phyloP scores from a whole-genome alignment of 352 stramenopile species.

The Globisporangium okanoganense region DNA sequence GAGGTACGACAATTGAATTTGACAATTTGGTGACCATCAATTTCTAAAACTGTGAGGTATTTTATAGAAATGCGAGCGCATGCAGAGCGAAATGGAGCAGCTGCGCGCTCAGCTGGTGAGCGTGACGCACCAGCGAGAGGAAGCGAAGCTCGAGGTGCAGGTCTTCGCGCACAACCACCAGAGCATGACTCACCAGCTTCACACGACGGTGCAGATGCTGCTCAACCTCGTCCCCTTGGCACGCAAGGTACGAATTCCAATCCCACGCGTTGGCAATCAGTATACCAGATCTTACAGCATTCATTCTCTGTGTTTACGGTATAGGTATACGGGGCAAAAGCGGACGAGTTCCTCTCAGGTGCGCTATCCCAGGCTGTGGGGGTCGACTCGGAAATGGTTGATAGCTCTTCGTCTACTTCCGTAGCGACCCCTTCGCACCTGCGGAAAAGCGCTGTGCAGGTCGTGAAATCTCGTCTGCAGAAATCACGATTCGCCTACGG shows the following conservation, averaged over 20 bases:
- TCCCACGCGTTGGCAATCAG: neutral
- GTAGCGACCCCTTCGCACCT: neutral
- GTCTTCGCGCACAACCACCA: constrained; percentile 63
- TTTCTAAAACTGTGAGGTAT: neutral
- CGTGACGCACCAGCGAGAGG: constrained; percentile 43
- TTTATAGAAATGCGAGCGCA: constrained; percentile 17
- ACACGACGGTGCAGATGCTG: constrained; percentile 72
- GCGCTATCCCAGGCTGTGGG: constrained; percentile 47
- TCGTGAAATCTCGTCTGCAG: constrained; percentile 49
- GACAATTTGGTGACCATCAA: neutral
- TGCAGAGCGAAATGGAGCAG: constrained; percentile 26
- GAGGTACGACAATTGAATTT: too few species aligned
- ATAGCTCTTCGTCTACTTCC: neutral
- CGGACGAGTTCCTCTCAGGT: constrained; percentile 59
- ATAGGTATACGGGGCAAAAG: constrained; percentile 53
- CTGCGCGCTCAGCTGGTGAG: constrained; percentile 31
- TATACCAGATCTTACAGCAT: neutral
- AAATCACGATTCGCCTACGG: constrained; percentile 48
- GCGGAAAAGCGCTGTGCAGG: constrained; percentile 26
- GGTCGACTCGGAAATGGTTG: constrained; percentile 11
- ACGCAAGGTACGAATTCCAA: constrained; percentile 30
- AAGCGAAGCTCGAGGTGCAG: constrained; percentile 51
- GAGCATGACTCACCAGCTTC: constrained; percentile 64
- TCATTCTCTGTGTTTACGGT: neutral
- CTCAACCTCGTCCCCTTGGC: constrained; percentile 64